phyloP scores from a whole-genome alignment of 176 grass and related monocot genomes.

The Typha latifolia region DNA sequence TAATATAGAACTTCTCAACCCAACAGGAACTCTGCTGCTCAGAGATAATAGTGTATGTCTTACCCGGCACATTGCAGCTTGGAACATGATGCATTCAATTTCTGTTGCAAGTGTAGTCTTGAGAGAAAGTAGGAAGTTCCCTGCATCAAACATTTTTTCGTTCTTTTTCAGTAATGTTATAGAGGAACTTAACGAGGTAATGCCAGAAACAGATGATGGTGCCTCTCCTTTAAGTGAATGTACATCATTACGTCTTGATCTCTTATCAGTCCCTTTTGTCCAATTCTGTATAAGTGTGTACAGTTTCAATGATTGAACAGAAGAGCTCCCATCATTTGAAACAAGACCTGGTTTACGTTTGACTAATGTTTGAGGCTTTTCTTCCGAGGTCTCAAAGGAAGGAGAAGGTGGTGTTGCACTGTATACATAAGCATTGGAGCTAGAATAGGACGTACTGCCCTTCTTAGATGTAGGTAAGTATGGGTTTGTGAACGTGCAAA shows the following conservation, averaged over 20 bases:
- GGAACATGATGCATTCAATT: constrained; percentile 83
- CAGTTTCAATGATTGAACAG: constrained; percentile 43
- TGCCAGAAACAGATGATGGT: constrained; percentile 35
- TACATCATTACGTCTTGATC: constrained; percentile 25
- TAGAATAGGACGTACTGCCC: constrained; percentile 55
- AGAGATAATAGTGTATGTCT: constrained; percentile 76
- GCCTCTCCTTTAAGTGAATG: constrained; percentile 46
- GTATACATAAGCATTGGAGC: constrained; percentile 76
- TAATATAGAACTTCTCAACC: constrained; percentile 32
- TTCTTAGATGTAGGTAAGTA: constrained; percentile 72
- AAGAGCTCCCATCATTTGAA: constrained; percentile 6
- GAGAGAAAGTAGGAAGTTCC: constrained; percentile 58
- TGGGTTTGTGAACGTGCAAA: constrained; percentile 56
- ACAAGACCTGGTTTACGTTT: constrained; percentile 26
- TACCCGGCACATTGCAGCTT: constrained; percentile 86
- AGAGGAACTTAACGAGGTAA: constrained; percentile 44
- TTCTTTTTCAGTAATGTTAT: constrained; percentile 53
- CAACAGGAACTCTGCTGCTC: constrained; percentile 44
- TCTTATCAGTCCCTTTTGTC: constrained; percentile 45
- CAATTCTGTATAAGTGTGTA: constrained; percentile 75
- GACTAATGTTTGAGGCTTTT: constrained; percentile 46
- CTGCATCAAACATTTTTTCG: constrained; percentile 45
- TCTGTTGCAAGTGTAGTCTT: constrained; percentile 84
- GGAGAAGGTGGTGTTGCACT: constrained; percentile 42
- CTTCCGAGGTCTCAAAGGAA: constrained; percentile 37